phyloP scores from a whole-genome alignment of 495 filamentous ascomycete genomes.

The Acidiella bohemica region DNA sequence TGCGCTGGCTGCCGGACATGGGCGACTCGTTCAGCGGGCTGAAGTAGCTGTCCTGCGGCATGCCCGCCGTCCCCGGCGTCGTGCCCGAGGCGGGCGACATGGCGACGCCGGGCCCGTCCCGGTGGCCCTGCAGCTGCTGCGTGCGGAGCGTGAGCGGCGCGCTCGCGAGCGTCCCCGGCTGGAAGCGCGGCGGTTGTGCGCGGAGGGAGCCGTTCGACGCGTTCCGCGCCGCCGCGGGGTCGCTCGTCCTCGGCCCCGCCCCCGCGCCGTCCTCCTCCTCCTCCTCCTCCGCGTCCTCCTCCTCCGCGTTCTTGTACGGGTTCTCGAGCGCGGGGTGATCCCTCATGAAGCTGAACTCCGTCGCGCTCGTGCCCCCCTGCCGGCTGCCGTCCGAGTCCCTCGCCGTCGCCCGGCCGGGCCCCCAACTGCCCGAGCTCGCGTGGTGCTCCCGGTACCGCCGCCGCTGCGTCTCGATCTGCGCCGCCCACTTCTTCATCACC shows the following conservation, averaged over 20 bases:
- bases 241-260: slow-evolving; percentile 7
- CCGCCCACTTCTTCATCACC: slow-evolving; percentile 80
- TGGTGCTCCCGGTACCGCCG: not conserved
- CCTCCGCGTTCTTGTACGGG: slow-evolving; percentile 64
- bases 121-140: slow-evolving; percentile 5
- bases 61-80: not conserved
- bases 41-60: slow-evolving; percentile 61
- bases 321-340: slow-evolving; percentile 54
- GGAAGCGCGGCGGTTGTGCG: slow-evolving; percentile 55
- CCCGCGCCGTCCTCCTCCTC: slow-evolving; percentile 35
- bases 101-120: slow-evolving; percentile 39
- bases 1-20: slow-evolving; percentile 6
- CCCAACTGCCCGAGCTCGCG: too few relatives aligned
- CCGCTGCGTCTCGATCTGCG: slow-evolving; percentile 42
- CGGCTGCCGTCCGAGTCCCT: slow-evolving; percentile 39
- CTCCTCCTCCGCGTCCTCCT: slow-evolving; percentile 57
- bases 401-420: too few relatives aligned
- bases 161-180: slow-evolving; percentile 38
- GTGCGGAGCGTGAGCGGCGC: slow-evolving; percentile 58
- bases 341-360: slow-evolving; percentile 70
- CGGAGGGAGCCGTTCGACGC: slow-evolving; percentile 68
- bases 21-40: slow-evolving; percentile 78
- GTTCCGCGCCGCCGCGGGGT: slow-evolving; percentile 52
- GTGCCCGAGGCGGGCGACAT: slow-evolving; percentile 31
- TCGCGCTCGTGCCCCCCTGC: slow-evolving; percentile 46